phyloP scores from a whole-genome alignment of 768 basidiomycete genomes.

The Termitomyces sp. region DNA sequence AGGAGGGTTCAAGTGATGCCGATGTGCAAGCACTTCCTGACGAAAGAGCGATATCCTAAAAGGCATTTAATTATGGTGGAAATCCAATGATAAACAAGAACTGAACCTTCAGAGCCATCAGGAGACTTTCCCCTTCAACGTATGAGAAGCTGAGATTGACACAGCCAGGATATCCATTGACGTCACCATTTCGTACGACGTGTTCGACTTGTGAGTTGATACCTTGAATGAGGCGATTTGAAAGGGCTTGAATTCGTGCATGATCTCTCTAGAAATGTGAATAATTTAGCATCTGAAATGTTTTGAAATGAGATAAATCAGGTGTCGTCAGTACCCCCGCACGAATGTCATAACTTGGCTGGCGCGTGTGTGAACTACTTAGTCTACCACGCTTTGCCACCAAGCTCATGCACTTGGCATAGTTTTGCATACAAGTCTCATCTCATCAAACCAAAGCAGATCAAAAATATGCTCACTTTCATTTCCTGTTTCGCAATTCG shows the following conservation, averaged over 20 bases:
- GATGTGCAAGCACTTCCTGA: slow-evolving; percentile 99
- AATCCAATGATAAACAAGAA: background rate
- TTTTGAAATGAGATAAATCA: background rate
- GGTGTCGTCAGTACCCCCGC: slow-evolving; percentile 88
- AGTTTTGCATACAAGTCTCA: slow-evolving; percentile 37
- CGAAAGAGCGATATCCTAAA: slow-evolving; percentile 90
- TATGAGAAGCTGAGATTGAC: slow-evolving; percentile 95
- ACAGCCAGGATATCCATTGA: slow-evolving; percentile 90
- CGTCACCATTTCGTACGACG: slow-evolving; percentile 92
- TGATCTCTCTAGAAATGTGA: slow-evolving; percentile 65
- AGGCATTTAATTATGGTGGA: slow-evolving; percentile 1
- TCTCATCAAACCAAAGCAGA: slow-evolving; percentile 23
- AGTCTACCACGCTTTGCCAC: slow-evolving; percentile 28
- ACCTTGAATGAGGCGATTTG: slow-evolving; percentile 73
- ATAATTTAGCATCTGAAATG: slow-evolving; percentile 6
- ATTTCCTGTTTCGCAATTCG: slow-evolving; percentile 90
- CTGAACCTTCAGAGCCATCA: slow-evolving; percentile 94
- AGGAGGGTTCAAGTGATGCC: slow-evolving; percentile 96
- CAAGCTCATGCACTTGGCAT: slow-evolving; percentile 30
- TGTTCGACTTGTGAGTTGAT: slow-evolving; percentile 84
- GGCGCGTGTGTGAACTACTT: slow-evolving; percentile 18
- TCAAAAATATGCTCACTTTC: slow-evolving; percentile 58
- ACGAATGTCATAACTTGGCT: slow-evolving; percentile 63
- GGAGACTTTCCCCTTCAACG: slow-evolving; percentile 92
- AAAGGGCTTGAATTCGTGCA: slow-evolving; percentile 61